phyloP scores from a whole-genome alignment of 148 eudicot species.

The Pharnaceum exiguum region DNA sequence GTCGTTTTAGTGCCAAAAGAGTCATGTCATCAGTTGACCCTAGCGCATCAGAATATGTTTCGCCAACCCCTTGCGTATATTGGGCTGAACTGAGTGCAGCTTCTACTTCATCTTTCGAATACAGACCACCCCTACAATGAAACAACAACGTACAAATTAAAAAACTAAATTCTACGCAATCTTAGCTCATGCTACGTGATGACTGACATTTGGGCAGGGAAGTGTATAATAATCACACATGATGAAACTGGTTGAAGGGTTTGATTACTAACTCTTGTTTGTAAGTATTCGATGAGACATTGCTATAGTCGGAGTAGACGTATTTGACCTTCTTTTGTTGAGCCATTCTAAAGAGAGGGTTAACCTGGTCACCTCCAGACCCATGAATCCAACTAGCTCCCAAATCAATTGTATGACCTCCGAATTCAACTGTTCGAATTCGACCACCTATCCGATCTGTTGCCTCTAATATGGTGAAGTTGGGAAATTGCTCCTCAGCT shows the following conservation, averaged over 20 bases:
- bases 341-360: constrained; percentile 5
- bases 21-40: constrained; percentile 7
- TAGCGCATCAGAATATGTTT: not conserved
- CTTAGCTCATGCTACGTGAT: no score
- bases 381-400: constrained; percentile 14
- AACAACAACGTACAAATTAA: no score
- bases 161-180: no score
- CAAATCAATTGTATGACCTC: not conserved
- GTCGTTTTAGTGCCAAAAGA: constrained; percentile 8
- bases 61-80: not conserved
- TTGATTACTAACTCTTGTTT: not conserved
- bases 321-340: not conserved
- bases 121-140: constrained; percentile 27
- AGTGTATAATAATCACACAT: no score
- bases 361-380: not conserved
- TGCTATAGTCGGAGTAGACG: not conserved
- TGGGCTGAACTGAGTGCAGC: constrained; percentile 1
- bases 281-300: constrained; percentile 8
- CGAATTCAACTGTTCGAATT: not conserved
- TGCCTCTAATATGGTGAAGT: constrained; percentile 1
- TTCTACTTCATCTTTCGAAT: constrained; percentile 13
- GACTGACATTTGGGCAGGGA: no score
- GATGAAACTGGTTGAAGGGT: no score
- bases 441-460: constrained; percentile 7
- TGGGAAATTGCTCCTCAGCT: not conserved